Evolutionary conservation across 2,329 filamentous ascomycete genomes (phyloP).

Genomic region (Xylariales sp.): DNA sequence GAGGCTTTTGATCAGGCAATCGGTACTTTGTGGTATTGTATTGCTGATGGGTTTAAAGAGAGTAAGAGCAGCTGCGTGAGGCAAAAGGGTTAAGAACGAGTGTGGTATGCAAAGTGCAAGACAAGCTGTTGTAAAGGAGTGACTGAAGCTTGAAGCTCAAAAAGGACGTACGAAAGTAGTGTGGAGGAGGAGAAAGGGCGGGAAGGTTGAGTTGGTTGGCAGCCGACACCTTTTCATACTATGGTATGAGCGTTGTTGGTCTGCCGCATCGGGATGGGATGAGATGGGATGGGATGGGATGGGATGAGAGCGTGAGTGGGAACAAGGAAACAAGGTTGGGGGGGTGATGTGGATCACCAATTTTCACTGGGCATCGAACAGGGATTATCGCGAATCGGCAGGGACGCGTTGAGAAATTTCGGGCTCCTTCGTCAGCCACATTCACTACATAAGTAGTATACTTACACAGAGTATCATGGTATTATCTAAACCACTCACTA

Average conservation of each 20-base stretch:
- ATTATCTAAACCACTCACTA: no score
- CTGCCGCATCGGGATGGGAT: neutral
- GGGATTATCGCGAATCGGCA: neutral
- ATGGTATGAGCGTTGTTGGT: neutral
- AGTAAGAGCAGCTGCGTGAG: no score
- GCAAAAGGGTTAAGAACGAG: slow-evolving; percentile 5
- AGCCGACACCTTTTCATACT: slow-evolving; percentile 3
- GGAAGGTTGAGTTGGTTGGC: neutral
- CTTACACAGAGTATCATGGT: no score
- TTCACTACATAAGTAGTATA: neutral
- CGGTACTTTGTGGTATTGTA: no score
- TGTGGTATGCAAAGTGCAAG: slow-evolving; percentile 8
- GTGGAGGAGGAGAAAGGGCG: slow-evolving; percentile 6
- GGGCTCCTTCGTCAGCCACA: neutral
- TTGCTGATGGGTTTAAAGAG: no score
- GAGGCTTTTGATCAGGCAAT: neutral
- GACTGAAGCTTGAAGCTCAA: slow-evolving; percentile 3
- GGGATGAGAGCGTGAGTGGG: neutral
- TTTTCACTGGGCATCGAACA: neutral
- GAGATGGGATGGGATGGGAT: neutral
- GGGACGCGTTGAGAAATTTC: neutral
- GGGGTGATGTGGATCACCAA: slow-evolving; percentile 3
- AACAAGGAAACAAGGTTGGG: slow-evolving; percentile 2
- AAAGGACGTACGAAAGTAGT: neutral
- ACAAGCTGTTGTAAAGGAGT: slow-evolving; percentile 5